Evolutionary conservation across 768 basidiomycete genomes (phyloP).

Genomic region (Podaxis sp.): DNA sequence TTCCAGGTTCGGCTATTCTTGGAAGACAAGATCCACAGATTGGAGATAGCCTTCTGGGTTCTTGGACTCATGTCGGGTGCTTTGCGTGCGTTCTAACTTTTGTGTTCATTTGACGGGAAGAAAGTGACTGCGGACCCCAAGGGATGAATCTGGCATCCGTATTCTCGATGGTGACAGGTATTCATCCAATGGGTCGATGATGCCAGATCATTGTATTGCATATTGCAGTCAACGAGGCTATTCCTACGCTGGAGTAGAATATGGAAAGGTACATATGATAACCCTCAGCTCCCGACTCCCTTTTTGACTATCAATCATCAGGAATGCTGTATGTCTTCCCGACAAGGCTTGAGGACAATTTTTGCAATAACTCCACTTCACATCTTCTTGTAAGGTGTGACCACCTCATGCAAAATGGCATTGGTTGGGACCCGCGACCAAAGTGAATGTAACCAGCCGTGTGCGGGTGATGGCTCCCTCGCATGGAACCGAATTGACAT

Average conservation of each 20-base stretch:
- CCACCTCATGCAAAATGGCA: not conserved
- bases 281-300: not conserved
- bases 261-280: not conserved
- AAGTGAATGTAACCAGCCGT: constrained; percentile 35
- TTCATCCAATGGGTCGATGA: not conserved
- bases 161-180: not conserved
- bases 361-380: too few relatives aligned
- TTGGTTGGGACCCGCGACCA: not conserved
- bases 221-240: not conserved
- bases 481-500: constrained; percentile 33
- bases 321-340: not conserved
- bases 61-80: too few relatives aligned
- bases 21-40: too few relatives aligned
- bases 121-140: too few relatives aligned
- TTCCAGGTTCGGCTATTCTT: too few relatives aligned
- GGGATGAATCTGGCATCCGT: too few relatives aligned
- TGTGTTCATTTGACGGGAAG: too few relatives aligned
- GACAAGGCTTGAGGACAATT: not conserved
- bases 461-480: constrained; percentile 37
- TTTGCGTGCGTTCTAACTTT: too few relatives aligned
- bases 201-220: not conserved
- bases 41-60: too few relatives aligned
- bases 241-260: not conserved
- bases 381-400: not conserved
- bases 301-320: not conserved